Base-by-base conservation (phyloP, 176 grass and related monocot species). In the Oryza longistaminata region DNA sequence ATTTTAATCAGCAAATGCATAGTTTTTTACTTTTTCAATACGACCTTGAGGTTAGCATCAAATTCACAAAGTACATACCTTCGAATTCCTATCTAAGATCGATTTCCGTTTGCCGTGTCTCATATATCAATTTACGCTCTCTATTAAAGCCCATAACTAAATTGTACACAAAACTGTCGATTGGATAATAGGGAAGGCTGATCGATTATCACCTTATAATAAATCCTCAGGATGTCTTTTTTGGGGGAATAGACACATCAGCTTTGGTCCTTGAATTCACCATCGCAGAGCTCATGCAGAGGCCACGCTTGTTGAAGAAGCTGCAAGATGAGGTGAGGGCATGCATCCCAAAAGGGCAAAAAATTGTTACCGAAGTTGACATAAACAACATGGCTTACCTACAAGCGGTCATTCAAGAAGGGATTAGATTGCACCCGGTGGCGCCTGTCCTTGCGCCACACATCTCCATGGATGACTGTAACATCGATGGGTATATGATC, bases 221-320 rank as follows among this genome's bases (percentile, higher is more conserved):
- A 14, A 67, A 68, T 11, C 1, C 12, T 6, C 65, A 91, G 85
- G 89, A 91, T 9, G 80, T 87, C 69, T 87, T 87, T 24, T 45
- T 50, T 13, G 89, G 66, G 17, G 85, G 80, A 39, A 84, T 64
- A 50, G 69, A 76, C 44, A 81, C 85, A 24, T 70, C 85, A 25
- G 58, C 77, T 9, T 34, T 76, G 25, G 50, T 64, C 73, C 75
- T 91, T 3, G 89, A 87, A 70, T 84, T 76, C 69, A 76, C 74
- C 6, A 87, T 87, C 75, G 79, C 85, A 0, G 89, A 91, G 62
- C 89, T 91, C 4, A 68, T 71, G 64, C 50, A 24, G 34, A 15
- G 80, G 31, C 73, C 69, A 4, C 55, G 60, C 27, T 10, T 44
- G 2, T 85, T 88, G 85, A 62, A 25, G 26, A 91, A 78, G 39